Percentiles rank a stretch among this genome's conserved stretches.
Evolutionary conservation across 495 filamentous ascomycete genomes (phyloP).

Genomic region (Rhizodiscina lignyota): DNA sequence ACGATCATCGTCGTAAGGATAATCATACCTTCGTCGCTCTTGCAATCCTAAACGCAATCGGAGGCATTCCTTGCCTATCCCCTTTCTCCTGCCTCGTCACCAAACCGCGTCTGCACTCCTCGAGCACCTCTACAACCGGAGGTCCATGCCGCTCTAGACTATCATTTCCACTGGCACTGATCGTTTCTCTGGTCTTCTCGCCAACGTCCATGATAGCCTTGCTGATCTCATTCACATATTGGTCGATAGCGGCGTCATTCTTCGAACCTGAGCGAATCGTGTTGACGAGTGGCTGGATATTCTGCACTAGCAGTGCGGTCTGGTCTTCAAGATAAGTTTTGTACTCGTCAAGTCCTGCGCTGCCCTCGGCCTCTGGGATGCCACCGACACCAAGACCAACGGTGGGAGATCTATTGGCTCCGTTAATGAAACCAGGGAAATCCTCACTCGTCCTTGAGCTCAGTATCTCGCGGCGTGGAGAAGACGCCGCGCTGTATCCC

Average conservation of each 20-base stretch:
- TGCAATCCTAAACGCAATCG: slow-evolving; percentile 77
- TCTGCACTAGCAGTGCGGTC: slow-evolving; percentile 62
- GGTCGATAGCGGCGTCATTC: slow-evolving; percentile 45
- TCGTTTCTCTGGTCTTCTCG: slow-evolving; percentile 42
- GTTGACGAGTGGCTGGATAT: slow-evolving; percentile 65
- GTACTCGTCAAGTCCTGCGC: neutral
- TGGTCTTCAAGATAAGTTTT: slow-evolving; percentile 75
- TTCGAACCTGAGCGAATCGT: slow-evolving; percentile 51
- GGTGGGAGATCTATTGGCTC: neutral
- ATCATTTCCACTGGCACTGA: slow-evolving; percentile 26
- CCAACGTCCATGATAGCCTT: slow-evolving; percentile 54
- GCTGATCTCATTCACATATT: slow-evolving; percentile 55
- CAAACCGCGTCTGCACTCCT: slow-evolving; percentile 47
- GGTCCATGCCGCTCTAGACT: slow-evolving; percentile 37
- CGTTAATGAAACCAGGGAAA: neutral
- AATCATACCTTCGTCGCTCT: slow-evolving; percentile 43
- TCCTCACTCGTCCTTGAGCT: too few relatives aligned
- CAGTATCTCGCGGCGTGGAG: neutral
- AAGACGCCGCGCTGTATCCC: neutral
- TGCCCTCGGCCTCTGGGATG: neutral
- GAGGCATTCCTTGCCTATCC: slow-evolving; percentile 56
- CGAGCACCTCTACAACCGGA: slow-evolving; percentile 44
- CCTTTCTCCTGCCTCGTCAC: slow-evolving; percentile 48
- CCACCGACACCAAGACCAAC: neutral
- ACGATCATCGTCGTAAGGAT: too few relatives aligned